Evolutionary conservation across 257 asterid genomes (phyloP).

Genomic region (Prunella vulgaris): DNA sequence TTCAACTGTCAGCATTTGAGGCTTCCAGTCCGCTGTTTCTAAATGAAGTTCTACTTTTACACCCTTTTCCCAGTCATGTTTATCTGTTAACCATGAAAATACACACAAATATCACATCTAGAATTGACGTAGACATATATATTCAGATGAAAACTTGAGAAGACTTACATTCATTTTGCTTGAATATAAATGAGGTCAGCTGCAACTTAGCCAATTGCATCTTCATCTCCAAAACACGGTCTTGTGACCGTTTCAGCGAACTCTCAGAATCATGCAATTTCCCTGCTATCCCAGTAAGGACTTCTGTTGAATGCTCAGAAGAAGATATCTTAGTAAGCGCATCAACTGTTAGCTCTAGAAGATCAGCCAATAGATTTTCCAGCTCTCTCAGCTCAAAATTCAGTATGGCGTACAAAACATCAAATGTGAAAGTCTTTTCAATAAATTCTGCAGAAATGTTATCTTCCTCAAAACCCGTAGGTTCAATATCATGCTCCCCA

Average conservation of each 20-base stretch:
- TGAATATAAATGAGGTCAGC: constrained; percentile 60
- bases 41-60: constrained; percentile 32
- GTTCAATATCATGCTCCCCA: constrained; percentile 43
- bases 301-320: constrained; percentile 32
- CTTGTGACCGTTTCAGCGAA: constrained; percentile 50
- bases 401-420: constrained; percentile 50
- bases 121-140: neutral
- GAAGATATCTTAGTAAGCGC: constrained; percentile 41
- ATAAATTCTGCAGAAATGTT: constrained; percentile 45
- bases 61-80: constrained; percentile 33
- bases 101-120: neutral
- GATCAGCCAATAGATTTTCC: constrained; percentile 35
- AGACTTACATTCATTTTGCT: constrained; percentile 59
- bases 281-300: constrained; percentile 26
- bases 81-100: constrained; percentile 36
- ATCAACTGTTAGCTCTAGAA: constrained; percentile 42
- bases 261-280: constrained; percentile 61
- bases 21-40: constrained; percentile 35
- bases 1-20: constrained; percentile 42
- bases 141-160: neutral
- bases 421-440: constrained; percentile 59
- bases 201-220: constrained; percentile 77
- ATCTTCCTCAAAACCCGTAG: constrained; percentile 42
- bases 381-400: constrained; percentile 63
- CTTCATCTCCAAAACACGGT: constrained; percentile 61